Conservation (phyloP, 768 basidiomycete genomes). For the Boletus reticulatus region DNA sequence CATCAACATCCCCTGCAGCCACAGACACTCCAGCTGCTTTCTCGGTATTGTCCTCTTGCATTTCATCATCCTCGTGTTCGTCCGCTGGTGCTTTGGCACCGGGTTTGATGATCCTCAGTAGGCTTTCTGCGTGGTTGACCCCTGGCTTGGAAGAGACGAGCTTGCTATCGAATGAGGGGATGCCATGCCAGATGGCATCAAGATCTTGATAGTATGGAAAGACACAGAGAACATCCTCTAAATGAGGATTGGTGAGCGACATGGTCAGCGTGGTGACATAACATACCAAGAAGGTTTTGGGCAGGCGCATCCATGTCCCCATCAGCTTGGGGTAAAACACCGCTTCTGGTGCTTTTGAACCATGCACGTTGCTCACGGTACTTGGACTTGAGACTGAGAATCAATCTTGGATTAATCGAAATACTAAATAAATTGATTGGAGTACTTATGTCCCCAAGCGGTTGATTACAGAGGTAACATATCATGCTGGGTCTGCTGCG, state of each 20-base stretch:
- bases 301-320: no score
- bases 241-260: neutral
- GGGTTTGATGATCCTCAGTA: neutral
- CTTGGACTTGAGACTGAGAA: no score
- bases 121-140: neutral
- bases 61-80: no score
- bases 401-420: no score
- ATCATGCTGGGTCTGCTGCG: no score
- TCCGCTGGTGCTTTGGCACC: no score
- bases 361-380: neutral
- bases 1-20: no score
- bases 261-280: neutral
- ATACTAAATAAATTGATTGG: no score
- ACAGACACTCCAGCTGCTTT: no score
- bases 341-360: neutral
- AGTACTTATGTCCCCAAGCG: no score
- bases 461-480: no score
- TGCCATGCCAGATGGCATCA: constrained; percentile 3
- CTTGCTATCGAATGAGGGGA: constrained; percentile 1
- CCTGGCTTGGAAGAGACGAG: neutral
- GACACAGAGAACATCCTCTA: neutral
- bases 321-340: neutral
- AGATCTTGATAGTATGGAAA: constrained; percentile 11
- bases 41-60: no score
- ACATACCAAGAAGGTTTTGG: neutral